phyloP scores from a whole-genome alignment of 2,329 filamentous ascomycete species.

The Paramyrothecium roridum region DNA sequence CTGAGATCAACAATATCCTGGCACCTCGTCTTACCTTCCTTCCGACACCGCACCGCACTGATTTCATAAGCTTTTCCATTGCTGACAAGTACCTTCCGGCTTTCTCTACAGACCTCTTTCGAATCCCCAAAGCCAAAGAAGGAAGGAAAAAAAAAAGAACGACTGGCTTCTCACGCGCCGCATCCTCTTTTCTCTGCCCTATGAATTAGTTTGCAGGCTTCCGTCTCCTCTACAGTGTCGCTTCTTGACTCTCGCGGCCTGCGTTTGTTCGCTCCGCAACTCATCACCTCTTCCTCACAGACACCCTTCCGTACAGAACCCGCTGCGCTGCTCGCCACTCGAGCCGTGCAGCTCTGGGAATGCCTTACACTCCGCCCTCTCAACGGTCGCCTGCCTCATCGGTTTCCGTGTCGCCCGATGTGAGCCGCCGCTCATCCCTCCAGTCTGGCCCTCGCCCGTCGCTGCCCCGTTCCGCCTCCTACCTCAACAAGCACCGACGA shows the following conservation, averaged over 20 bases:
- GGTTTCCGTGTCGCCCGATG: constrained; percentile 51
- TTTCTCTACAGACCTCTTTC: constrained; percentile 8
- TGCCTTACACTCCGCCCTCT: constrained; percentile 86
- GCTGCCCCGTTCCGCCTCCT: constrained; percentile 63
- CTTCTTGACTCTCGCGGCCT: neutral
- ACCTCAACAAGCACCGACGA: constrained; percentile 61
- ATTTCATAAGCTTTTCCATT: neutral
- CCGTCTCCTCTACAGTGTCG: neutral
- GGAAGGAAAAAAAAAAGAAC: neutral
- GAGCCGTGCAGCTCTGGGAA: constrained; percentile 41
- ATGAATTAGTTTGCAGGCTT: constrained; percentile 13
- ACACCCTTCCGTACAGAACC: constrained; percentile 6
- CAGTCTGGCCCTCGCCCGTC: constrained; percentile 47
- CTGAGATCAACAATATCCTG: no score
- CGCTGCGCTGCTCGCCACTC: constrained; percentile 6
- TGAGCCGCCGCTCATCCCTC: constrained; percentile 58
- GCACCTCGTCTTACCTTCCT: neutral
- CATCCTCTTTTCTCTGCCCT: constrained; percentile 2
- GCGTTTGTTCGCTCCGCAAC: neutral
- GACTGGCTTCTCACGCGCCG: neutral
- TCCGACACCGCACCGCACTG: neutral
- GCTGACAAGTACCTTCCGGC: constrained; percentile 20
- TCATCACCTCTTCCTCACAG: constrained; percentile 7
- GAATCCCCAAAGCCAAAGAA: constrained; percentile 9
- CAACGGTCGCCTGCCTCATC: constrained; percentile 61